Evolutionary conservation across 1,284 basidiomycete species (phyloP), one percentile per base, ranked within the genome.

Genomic region (Ganoderma sinense): DNA sequence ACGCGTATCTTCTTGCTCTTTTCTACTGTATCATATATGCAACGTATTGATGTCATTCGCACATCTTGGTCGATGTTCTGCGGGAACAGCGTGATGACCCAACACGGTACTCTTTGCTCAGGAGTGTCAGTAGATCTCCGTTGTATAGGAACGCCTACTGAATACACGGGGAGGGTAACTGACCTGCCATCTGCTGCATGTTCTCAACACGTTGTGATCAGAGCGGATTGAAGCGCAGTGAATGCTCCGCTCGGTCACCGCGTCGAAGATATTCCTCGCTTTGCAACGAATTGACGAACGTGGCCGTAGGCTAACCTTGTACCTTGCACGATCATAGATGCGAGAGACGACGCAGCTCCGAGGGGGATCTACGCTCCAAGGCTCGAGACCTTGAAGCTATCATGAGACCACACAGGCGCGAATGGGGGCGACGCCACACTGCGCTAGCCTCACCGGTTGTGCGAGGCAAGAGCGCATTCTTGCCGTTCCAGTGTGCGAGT

Each of bases 391-490:
- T 14, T 41, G 14, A 16, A 41, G 59, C 23, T 11, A 29, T 23
- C 6, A 36, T 31, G 31, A 36, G 14, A 36, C 10, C 31, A 4
- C 31, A 31, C 11, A 10, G 29, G 7, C 31, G 31, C 39, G 59
- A 4, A 60, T 13, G n/a, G n/a, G 58, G 31, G 39, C 6, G 36
- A 26, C 58, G 36, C 58, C 58, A 60, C 58, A 60, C 31, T 60
- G 20, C 36, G 40, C n/a, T 8, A 10, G 41, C 62, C 62, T 51
- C 55, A 43, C 66, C 39, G 20, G 7, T 39, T n/a, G 29, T 43
- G 18, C 56, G 61, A 56, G 60, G 66, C 61, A 18, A 36, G 61
- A 48, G 40, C 61, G 63, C 41, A 48, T 40, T 39, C 23, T 16
- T 13, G 14, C 29, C 29, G 16, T 63, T 10, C 8, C 36, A 23